Evolutionary conservation across 768 basidiomycete genomes (phyloP).

Genomic region (Mrakia gelida): DNA sequence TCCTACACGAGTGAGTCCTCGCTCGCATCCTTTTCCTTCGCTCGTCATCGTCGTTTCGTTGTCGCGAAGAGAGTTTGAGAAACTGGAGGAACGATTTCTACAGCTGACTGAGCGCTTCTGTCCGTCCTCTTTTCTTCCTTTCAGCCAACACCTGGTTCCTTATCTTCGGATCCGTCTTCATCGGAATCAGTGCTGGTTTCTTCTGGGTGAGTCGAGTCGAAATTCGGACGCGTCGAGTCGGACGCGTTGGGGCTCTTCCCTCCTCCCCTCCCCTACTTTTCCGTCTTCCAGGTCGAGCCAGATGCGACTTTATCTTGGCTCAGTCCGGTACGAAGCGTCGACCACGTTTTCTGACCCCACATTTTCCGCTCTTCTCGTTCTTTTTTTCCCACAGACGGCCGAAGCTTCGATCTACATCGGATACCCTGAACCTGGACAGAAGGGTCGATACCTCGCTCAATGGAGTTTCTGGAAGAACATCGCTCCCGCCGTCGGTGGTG

Average conservation of each 20-base stretch:
- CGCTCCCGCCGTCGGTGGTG: slow-evolving; percentile 22
- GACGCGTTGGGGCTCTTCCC: too few species aligned
- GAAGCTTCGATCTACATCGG: slow-evolving; percentile 19
- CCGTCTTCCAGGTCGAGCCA: too few species aligned
- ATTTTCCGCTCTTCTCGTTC: background rate
- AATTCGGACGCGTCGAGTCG: too few species aligned
- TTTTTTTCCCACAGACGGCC: background rate
- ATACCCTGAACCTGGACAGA: slow-evolving; percentile 14
- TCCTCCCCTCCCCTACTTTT: too few species aligned
- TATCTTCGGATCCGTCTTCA: slow-evolving; percentile 3
- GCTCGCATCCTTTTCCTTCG: too few species aligned
- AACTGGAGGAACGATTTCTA: background rate
- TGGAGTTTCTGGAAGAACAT: slow-evolving; percentile 23
- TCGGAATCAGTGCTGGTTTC: slow-evolving; percentile 24
- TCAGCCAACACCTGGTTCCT: slow-evolving; percentile 13
- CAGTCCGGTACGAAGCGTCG: too few species aligned
- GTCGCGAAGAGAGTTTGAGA: too few species aligned
- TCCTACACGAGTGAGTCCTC: background rate
- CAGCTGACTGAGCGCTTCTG: background rate
- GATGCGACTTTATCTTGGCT: too few species aligned
- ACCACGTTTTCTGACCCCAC: too few species aligned
- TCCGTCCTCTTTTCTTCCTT: background rate
- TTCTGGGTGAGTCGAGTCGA: slow-evolving; percentile 5
- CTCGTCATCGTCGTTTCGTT: too few species aligned
- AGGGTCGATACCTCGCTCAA: slow-evolving; percentile 17